Percentiles rank a stretch among this genome's conserved stretches.
Evolutionary conservation across 1,284 basidiomycete species (phyloP).

Genomic region (Moniliophthora roreri): DNA sequence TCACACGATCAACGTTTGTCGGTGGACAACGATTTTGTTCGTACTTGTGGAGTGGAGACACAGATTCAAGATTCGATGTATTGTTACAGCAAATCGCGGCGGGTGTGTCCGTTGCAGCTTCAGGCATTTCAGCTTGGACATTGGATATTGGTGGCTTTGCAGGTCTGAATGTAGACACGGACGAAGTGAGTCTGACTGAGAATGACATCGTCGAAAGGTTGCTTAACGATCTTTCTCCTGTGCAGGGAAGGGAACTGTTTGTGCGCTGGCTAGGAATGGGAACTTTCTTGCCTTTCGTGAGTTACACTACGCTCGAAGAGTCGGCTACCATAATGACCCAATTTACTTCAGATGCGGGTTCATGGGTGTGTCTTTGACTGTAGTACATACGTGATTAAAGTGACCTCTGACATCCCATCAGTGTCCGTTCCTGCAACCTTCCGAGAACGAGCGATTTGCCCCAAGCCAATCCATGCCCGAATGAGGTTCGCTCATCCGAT

Average conservation of each 20-base stretch:
- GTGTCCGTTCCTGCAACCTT: conserved; percentile 32
- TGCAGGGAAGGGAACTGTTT: conserved; percentile 35
- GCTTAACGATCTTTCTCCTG: neutral
- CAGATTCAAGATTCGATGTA: conserved; percentile 34
- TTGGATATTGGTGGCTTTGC: conserved; percentile 40
- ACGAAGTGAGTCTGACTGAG: conserved; percentile 20
- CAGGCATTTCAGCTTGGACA: conserved; percentile 40
- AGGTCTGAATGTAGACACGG: conserved; percentile 34
- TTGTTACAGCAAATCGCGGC: conserved; percentile 38
- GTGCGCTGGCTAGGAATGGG: conserved; percentile 42
- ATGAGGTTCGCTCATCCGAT: conserved; percentile 27
- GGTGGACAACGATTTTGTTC: conserved; percentile 42
- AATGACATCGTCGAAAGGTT: neutral
- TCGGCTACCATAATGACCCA: neutral
- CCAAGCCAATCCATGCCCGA: conserved; percentile 36
- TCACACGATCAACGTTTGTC: conserved; percentile 38
- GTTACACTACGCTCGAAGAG: conserved; percentile 14
- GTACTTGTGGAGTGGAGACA: conserved; percentile 42
- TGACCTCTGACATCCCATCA: conserved; percentile 11
- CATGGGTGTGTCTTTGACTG: conserved; percentile 30
- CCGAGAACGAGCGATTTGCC: conserved; percentile 22
- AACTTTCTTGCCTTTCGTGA: conserved; percentile 38
- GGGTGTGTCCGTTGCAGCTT: conserved; percentile 36
- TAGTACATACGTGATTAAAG: too few species aligned
- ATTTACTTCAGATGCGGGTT: conserved; percentile 32